Evolutionary conservation across 2,329 filamentous ascomycete species (phyloP).

Genomic region (Microdochium bolleyi): DNA sequence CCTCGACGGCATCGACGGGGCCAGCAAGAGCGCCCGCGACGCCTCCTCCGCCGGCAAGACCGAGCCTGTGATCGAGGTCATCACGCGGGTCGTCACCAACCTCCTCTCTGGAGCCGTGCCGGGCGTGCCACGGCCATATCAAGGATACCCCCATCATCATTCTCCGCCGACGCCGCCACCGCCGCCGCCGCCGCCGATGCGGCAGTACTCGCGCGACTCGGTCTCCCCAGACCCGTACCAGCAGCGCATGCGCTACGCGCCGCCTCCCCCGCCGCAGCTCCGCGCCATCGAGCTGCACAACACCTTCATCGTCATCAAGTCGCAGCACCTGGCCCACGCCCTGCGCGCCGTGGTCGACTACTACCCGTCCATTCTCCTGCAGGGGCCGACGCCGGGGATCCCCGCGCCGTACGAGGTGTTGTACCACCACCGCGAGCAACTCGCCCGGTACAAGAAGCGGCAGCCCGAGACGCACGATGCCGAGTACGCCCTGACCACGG

Average conservation of each 20-base stretch:
- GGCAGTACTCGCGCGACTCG: slow-evolving; percentile 12
- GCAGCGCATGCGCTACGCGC: slow-evolving; percentile 7
- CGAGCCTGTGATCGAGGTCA: slow-evolving; percentile 33
- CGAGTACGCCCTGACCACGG: slow-evolving; percentile 31
- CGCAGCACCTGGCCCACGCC: slow-evolving; percentile 35
- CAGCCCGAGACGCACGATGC: slow-evolving; percentile 31
- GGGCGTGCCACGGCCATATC: no score
- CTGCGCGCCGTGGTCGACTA: slow-evolving; percentile 38
- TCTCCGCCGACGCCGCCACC: slow-evolving; percentile 3
- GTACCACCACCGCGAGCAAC: slow-evolving; percentile 34
- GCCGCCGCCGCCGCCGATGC: slow-evolving; percentile 12
- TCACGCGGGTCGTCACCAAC: slow-evolving; percentile 26
- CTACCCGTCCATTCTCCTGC: slow-evolving; percentile 32
- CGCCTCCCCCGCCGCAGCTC: slow-evolving; percentile 4
- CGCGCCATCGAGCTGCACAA: slow-evolving; percentile 18
- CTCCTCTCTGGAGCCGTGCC: no score
- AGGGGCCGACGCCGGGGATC: slow-evolving; percentile 26
- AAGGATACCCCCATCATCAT: not conserved
- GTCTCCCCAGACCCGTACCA: not conserved
- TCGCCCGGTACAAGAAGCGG: slow-evolving; percentile 30
- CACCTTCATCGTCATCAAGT: slow-evolving; percentile 35
- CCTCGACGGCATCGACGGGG: slow-evolving; percentile 15
- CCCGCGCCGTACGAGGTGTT: slow-evolving; percentile 38
- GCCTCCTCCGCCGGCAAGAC: slow-evolving; percentile 6
- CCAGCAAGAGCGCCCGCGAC: slow-evolving; percentile 3